Evolutionary conservation across 2,329 filamentous ascomycete genomes (phyloP).

Genomic region (Fragosphaeria purpurea): DNA sequence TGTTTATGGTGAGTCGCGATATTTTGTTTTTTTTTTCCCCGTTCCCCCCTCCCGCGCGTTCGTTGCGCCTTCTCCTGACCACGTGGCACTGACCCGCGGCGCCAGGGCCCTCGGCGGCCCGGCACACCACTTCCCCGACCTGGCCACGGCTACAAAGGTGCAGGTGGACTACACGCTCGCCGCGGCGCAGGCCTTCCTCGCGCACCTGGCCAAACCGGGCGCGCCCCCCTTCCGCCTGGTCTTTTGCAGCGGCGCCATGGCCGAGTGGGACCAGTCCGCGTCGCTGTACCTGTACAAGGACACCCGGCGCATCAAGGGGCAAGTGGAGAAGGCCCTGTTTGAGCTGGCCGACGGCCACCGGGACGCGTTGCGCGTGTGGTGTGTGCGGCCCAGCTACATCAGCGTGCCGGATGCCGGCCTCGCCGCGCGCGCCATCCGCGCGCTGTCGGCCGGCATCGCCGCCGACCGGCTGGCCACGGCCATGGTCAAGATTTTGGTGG

Average conservation of each 20-base stretch:
- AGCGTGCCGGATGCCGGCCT: slow-evolving; percentile 17
- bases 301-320: slow-evolving; percentile 26
- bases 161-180: slow-evolving; percentile 50
- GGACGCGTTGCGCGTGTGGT: slow-evolving; percentile 25
- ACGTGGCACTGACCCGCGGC: too few species aligned
- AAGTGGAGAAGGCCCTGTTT: slow-evolving; percentile 29
- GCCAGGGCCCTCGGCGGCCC: slow-evolving; percentile 30
- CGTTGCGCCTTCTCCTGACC: background rate
- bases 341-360: slow-evolving; percentile 24
- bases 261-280: slow-evolving; percentile 25
- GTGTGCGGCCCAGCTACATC: slow-evolving; percentile 26
- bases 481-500: slow-evolving; percentile 25
- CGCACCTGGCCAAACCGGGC: slow-evolving; percentile 19
- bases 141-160: slow-evolving; percentile 36
- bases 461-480: slow-evolving; percentile 25
- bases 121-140: slow-evolving; percentile 38
- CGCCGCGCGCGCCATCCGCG: slow-evolving; percentile 18
- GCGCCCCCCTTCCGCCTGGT: slow-evolving; percentile 31
- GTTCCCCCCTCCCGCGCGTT: too few species aligned
- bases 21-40: background rate
- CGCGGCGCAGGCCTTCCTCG: slow-evolving; percentile 46
- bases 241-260: slow-evolving; percentile 29
- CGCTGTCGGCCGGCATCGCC: slow-evolving; percentile 23
- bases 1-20: slow-evolving; percentile 50
- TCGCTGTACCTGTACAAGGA: slow-evolving; percentile 26